Percentiles rank a stretch among this genome's conserved stretches.
phyloP scores from a whole-genome alignment of 495 filamentous ascomycete species.

The Penicillium ucsense region DNA sequence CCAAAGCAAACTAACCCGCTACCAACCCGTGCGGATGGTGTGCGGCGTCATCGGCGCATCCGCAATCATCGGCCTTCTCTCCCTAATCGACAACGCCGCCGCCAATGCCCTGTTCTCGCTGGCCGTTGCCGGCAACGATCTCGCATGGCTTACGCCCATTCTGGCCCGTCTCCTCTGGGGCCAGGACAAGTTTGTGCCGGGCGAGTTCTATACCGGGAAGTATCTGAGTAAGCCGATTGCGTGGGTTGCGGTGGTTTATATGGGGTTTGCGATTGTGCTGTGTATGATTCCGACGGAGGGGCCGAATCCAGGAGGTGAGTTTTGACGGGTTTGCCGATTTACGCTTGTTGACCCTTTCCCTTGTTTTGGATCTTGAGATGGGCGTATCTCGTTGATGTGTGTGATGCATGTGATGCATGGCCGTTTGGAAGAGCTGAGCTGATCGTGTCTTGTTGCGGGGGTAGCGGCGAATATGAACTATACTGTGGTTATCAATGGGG shows the following conservation, averaged over 20 bases:
- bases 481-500: constrained; percentile 52
- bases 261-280: constrained; percentile 42
- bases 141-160: constrained; percentile 57
- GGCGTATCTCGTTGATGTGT: constrained; percentile 7
- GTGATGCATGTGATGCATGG: background rate
- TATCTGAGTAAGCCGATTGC: constrained; percentile 41
- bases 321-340: background rate
- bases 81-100: constrained; percentile 48
- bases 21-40: constrained; percentile 51
- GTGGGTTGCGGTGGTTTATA: constrained; percentile 42
- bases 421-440: too few species aligned
- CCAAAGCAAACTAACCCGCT: constrained; percentile 36
- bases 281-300: constrained; percentile 46
- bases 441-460: too few species aligned
- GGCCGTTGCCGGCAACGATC: constrained; percentile 50
- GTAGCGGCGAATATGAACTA: constrained; percentile 52
- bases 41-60: constrained; percentile 48
- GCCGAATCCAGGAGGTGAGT: constrained; percentile 34
- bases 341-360: background rate
- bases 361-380: background rate
- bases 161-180: constrained; percentile 55
- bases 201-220: constrained; percentile 50
- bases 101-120: constrained; percentile 54
- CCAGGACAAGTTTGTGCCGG: constrained; percentile 49
- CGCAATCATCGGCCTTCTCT: constrained; percentile 48